Evolutionary conservation across 2,329 filamentous ascomycete species (phyloP).

Genomic region (Phyllosticta citribraziliensis): DNA sequence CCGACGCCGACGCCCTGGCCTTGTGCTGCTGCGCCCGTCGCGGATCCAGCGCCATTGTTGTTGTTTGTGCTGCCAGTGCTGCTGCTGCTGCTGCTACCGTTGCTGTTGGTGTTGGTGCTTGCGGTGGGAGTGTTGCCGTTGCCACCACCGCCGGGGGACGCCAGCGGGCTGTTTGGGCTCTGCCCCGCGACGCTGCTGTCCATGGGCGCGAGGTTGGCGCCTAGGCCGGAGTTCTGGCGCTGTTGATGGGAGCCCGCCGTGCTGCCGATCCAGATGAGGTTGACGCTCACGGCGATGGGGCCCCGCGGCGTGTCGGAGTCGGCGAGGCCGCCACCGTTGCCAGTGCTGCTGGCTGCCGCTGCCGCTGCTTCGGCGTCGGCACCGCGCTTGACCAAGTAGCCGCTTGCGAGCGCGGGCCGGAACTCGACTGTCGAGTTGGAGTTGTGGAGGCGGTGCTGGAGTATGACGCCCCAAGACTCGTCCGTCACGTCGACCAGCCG

Average conservation of each 20-base stretch:
- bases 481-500: slow-evolving; percentile 64
- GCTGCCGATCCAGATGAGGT: slow-evolving; percentile 35
- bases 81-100: neutral
- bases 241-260: slow-evolving; percentile 17
- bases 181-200: neutral
- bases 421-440: slow-evolving; percentile 25
- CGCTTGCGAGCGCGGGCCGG: slow-evolving; percentile 31
- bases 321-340: slow-evolving; percentile 7
- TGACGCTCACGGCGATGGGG: slow-evolving; percentile 30
- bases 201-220: neutral
- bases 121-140: neutral
- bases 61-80: neutral
- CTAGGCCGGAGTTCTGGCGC: neutral
- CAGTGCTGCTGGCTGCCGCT: neutral
- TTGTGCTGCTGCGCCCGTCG: slow-evolving; percentile 12
- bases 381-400: slow-evolving; percentile 35
- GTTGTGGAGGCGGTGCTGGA: slow-evolving; percentile 47
- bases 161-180: slow-evolving; percentile 6
- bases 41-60: neutral
- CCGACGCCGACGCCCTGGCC: neutral
- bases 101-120: neutral
- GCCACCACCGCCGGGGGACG: slow-evolving; percentile 11
- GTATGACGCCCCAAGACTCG: slow-evolving; percentile 65
- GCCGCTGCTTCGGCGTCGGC: slow-evolving; percentile 11
- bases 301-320: slow-evolving; percentile 19